A percentile compares a stretch with the other conserved stretches of the same genome.
These are phyloP conservation scores for Scleromitrula shiraiana DNA, from an alignment of 2,329 filamentous ascomycete genomes.

Conservation along the genomic window DNA sequence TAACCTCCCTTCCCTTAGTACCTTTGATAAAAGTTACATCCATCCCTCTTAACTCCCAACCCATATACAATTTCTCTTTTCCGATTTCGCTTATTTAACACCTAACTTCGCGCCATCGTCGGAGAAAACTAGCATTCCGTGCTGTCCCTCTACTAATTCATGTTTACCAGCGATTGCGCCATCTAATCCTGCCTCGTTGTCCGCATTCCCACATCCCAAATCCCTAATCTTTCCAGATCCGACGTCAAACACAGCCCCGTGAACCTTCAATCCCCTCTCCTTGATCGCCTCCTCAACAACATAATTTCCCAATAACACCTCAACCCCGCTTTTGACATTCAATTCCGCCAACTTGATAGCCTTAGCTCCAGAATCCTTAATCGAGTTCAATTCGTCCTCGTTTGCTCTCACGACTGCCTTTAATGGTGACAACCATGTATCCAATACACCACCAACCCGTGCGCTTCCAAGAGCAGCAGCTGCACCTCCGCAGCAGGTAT, in stretches of 20 bases:
- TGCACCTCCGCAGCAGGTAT: constrained; percentile 61
- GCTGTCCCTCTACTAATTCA: constrained; percentile 34
- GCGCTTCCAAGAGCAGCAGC: constrained; percentile 45
- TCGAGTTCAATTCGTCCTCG: constrained; percentile 45
- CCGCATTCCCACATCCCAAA: constrained; percentile 36
- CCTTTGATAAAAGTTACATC: no score
- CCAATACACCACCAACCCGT: constrained; percentile 45
- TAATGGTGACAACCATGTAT: constrained; percentile 47
- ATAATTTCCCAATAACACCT: constrained; percentile 59
- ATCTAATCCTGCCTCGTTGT: constrained; percentile 6
- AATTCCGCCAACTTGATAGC: constrained; percentile 62
- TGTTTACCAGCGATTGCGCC: constrained; percentile 1
- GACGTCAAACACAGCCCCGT: constrained; percentile 70
- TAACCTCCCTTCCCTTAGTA: background rate
- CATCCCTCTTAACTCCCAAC: no score
- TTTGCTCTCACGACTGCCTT: constrained; percentile 39
- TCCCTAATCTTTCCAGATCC: constrained; percentile 41
- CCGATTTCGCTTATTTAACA: background rate
- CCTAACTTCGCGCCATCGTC: constrained; percentile 34
- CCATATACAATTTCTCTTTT: no score
- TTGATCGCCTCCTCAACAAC: constrained; percentile 62
- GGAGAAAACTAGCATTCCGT: constrained; percentile 44
- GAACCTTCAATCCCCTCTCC: constrained; percentile 63
- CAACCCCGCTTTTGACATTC: constrained; percentile 64
- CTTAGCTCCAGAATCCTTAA: constrained; percentile 46